Base-by-base conservation (phyloP, 352 stramenopile species). In the Phytophthora palmivora region DNA sequence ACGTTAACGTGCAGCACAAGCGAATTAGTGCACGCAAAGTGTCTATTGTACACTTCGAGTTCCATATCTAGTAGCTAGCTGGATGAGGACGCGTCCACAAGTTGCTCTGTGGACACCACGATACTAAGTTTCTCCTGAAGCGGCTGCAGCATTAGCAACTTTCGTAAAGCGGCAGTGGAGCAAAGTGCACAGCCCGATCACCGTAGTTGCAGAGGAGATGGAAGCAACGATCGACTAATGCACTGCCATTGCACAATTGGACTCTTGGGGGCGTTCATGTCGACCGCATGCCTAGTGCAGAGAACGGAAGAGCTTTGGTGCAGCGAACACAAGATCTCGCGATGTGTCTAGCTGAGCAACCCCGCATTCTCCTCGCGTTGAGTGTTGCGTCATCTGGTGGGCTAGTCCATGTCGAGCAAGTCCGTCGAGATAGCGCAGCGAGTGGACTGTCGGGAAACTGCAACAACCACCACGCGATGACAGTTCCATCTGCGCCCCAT, bases 401-500 rank as follows among this genome's bases (percentile, higher is more conserved):
- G 19, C 43, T 47, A 42, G 57, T 57, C 57, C 58, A 59, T 72
- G 48, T 19, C 46, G 46, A n/a, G 18, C 39, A 19, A 21, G 18
- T 67, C 50, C 63, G 38, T 22, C 63, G 41, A 60, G 50, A 68
- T 52, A 21, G 58, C 45, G 48, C 33, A 60, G 44, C 34, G 53
- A 64, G 50, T 52, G 64, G 51, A 22, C 47, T 58, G 22, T 16
- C 22, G 55, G 37, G n/a, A 22, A 56, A 67, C 56, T 67, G 63
- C 57, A 72, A 72, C 48, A 62, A 67, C 56, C 56, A 51, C 49
- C 63, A 41, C 42, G 34, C 12, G 62, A 39, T 70, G 62, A 70
- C 62, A 52, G 24, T 26, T 61, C 54, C 39, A 58, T 59, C 54
- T 58, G 52, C 53, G 46, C 24, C 14, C 19, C 56, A 55, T 38